Evolutionary conservation across 495 filamentous ascomycete genomes (phyloP).

Genomic region (Hypoxylon trugodes): DNA sequence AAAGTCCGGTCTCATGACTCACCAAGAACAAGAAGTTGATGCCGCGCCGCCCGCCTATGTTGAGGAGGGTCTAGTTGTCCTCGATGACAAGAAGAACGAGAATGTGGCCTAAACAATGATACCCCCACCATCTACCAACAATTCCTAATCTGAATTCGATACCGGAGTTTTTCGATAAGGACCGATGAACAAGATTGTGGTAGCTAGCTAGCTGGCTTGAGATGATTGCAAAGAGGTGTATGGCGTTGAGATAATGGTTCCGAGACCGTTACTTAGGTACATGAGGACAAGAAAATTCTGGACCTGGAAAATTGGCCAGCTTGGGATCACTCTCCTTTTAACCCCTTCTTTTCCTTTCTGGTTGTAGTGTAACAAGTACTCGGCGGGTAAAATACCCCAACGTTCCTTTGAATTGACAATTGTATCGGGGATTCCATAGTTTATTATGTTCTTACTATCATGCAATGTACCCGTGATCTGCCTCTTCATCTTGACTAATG

Average conservation of each 20-base stretch:
- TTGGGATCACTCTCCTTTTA: slow-evolving; percentile 38
- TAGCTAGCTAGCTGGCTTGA: slow-evolving; percentile 5
- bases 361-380: slow-evolving; percentile 33
- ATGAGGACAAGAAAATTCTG: slow-evolving; percentile 10
- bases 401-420: slow-evolving; percentile 42
- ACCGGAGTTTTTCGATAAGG: not conserved
- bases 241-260: slow-evolving; percentile 17
- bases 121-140: slow-evolving; percentile 15
- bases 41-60: slow-evolving; percentile 51
- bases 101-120: slow-evolving; percentile 38
- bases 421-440: too few species aligned
- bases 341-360: slow-evolving; percentile 32
- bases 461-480: too few species aligned
- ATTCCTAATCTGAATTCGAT: not conserved
- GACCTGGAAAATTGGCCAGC: slow-evolving; percentile 16
- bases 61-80: slow-evolving; percentile 33
- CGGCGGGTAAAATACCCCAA: slow-evolving; percentile 38
- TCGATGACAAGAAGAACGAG: slow-evolving; percentile 43
- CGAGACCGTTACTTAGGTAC: slow-evolving; percentile 7
- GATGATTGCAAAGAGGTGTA: slow-evolving; percentile 9
- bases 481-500: too few species aligned
- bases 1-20: slow-evolving; percentile 54
- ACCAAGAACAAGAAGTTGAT: slow-evolving; percentile 43
- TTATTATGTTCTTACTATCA: too few species aligned
- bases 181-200: slow-evolving; percentile 16